Evolutionary conservation across 129 eudicot species (phyloP), one percentile per base, ranked within the genome.

Genomic region (Smallanthus sonchifolius): DNA sequence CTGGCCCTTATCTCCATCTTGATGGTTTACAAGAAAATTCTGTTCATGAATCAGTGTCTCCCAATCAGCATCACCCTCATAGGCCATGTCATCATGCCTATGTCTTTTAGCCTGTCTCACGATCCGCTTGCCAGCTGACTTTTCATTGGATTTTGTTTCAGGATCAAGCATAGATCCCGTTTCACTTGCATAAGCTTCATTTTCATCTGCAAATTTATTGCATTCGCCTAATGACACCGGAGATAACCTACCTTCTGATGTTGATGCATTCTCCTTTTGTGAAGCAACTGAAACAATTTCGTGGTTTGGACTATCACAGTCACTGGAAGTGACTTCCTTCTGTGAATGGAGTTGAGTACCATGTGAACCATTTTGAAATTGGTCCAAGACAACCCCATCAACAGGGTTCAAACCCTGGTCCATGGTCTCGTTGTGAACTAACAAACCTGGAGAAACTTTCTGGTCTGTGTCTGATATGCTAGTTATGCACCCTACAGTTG

Each of bases 11-110:
- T 88, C 87, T 34, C 67, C 87, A 75, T 68, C 77, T 75, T 74
- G 90, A 75, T 84, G 80, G 60, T 79, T 85, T 47, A 59, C 82
- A 69, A 86, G 77, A 47, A 82, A 79, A 72, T 63, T 85, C 45
- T 81, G 91, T 51, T 82, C 88, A 16, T 88, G 89, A 20, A 86
- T 68, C 73, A 90, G 69, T 9, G 70, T 62, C 40, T 94, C 91
- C 98, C 98, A 94, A 82, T 84, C 96, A 76, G 78, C 89, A 84
- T 95, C 97, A n/a, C 96, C 99, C 78, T 95, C 99, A 70, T 95
- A 95, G 6, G 97, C 94, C 99, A 95, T 95, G 73, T 95, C 99
- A 35, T 84, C 83, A 45, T 91, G 97, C 77, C 91, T 91, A 40
- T 76, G 83, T 72, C 86, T 85, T 75, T 86, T 95, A 59, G 89